These are phyloP conservation scores for Pleurotus tuber-regium DNA, from an alignment of 768 basidiomycete species.

Conservation along the genomic window DNA sequence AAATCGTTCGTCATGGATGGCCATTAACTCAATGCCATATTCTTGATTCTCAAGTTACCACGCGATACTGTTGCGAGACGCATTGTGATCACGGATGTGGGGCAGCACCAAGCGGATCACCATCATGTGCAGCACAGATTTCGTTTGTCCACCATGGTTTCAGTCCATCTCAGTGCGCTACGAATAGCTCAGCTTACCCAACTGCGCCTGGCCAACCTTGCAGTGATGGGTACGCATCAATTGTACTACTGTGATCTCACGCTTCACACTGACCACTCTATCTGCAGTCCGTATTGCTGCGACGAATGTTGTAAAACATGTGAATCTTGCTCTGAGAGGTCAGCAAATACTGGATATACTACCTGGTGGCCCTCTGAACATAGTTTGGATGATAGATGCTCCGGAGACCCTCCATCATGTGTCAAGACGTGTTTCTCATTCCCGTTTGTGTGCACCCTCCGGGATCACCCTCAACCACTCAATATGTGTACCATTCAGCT, in stretches of 20 bases:
- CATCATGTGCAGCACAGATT: slow-evolving; percentile 4
- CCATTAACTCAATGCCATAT: slow-evolving; percentile 1
- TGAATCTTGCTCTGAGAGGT: slow-evolving; percentile 10
- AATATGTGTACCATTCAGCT: too few species aligned
- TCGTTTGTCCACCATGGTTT: slow-evolving; percentile 12
- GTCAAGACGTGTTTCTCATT: too few species aligned
- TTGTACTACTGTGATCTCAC: background rate
- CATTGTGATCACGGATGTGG: slow-evolving; percentile 9
- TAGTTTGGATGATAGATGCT: too few species aligned
- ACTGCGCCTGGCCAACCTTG: slow-evolving; percentile 10
- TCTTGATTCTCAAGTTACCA: slow-evolving; percentile 7
- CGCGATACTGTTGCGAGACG: slow-evolving; percentile 16
- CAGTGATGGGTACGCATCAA: slow-evolving; percentile 15
- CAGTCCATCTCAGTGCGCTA: slow-evolving; percentile 10
- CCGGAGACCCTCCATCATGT: background rate
- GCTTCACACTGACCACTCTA: background rate
- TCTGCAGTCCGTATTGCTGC: slow-evolving; percentile 15
- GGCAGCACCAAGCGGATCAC: slow-evolving; percentile 3
- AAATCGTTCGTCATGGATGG: background rate
- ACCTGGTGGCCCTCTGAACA: too few species aligned
- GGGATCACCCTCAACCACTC: too few species aligned
- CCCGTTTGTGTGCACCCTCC: too few species aligned
- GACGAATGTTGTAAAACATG: slow-evolving; percentile 11
- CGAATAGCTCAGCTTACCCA: slow-evolving; percentile 12
- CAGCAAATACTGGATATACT: too few species aligned